Base-by-base conservation (phyloP, 495 filamentous ascomycete species). In the Pyrenopolyporus hunteri region DNA sequence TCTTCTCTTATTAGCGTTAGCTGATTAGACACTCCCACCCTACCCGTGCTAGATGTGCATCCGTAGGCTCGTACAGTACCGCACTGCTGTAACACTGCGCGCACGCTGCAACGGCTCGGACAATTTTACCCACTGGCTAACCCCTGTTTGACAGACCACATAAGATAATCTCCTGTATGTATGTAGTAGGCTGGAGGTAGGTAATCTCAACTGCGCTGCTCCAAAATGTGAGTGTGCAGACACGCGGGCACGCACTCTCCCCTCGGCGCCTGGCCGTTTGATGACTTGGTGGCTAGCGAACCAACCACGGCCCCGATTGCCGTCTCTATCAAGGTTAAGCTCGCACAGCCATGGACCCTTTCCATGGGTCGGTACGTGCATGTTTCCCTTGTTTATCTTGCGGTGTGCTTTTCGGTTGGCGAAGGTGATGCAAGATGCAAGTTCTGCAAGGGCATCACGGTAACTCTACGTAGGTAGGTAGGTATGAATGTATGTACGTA, bases 41-140 rank as follows among this genome's bases (percentile, higher is more conserved):
- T 60, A 60, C 56, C 47, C 37, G 56, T 57, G 56, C 42, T 45
- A 49, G 25, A 33, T 48, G 31, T 52, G 47, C 55, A 54, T 60
- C 45, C 49, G 56, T 60, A 35, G 44, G 51, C 57, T 61, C 57
- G 57, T 61, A 66, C 52, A 45, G 61, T 59, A 64, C 61, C 49
- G 54, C 44, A 55, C 20, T 57, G 56, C 43, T 36, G 51, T 59
- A 56, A 44, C 63, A 66, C 63, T 45, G 45, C 57, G 47, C 62
- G 39, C 45, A 51, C 43, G 63, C 64, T 67, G 64, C 64, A 67
- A 63, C 64, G 64, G 53, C 64, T 67, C 64, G 64, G 64, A 67
- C 59, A 67, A 67, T 67, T 67, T 67, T 67, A 59, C 47, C 64
- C 64, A 63, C 35, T 63, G 59, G 35, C 52, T 33, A 23, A 61